Percentiles rank a stretch among this genome's conserved stretches.
Evolutionary conservation across 768 basidiomycete genomes (phyloP).

Genomic region (Russula foetens): DNA sequence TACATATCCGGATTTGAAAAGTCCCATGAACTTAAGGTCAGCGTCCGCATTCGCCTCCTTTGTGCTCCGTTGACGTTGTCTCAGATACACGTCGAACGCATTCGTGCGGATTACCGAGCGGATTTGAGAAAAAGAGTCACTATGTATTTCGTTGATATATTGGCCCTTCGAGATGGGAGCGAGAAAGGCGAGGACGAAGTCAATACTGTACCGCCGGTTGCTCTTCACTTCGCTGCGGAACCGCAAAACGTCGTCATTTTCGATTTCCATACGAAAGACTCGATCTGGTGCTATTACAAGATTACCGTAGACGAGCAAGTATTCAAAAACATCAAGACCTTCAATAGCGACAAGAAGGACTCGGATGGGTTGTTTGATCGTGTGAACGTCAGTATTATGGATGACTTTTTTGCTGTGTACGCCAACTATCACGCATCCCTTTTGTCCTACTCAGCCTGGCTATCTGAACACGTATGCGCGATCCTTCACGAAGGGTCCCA

Average conservation of each 20-base stretch:
- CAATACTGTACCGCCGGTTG: constrained; percentile 98
- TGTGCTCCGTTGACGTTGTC: not conserved
- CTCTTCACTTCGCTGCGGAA: constrained; percentile 90
- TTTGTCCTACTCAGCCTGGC: constrained; percentile 47
- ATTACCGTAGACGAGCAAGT: constrained; percentile 82
- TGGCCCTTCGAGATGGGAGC: constrained; percentile 97
- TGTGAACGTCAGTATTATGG: constrained; percentile 58
- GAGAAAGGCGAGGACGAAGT: constrained; percentile 99
- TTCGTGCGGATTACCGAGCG: constrained; percentile 78
- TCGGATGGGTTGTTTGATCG: constrained; percentile 92
- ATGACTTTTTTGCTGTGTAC: not conserved
- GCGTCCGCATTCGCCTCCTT: not conserved
- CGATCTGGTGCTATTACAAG: constrained; percentile 91
- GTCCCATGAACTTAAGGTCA: constrained; percentile 88
- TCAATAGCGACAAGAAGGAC: too few relatives aligned
- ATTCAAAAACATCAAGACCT: too few relatives aligned
- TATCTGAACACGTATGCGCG: constrained; percentile 86
- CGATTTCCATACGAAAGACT: constrained; percentile 99
- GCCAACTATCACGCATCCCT: not conserved
- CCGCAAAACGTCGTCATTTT: constrained; percentile 84
- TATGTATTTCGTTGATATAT: constrained; percentile 98
- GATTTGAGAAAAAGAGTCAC: constrained; percentile 88
- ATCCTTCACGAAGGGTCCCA: constrained; percentile 93
- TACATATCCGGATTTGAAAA: constrained; percentile 98
- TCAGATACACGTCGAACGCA: constrained; percentile 84